Conservation (phyloP, 805 yeast genomes). For the Yueomyces sp. region DNA sequence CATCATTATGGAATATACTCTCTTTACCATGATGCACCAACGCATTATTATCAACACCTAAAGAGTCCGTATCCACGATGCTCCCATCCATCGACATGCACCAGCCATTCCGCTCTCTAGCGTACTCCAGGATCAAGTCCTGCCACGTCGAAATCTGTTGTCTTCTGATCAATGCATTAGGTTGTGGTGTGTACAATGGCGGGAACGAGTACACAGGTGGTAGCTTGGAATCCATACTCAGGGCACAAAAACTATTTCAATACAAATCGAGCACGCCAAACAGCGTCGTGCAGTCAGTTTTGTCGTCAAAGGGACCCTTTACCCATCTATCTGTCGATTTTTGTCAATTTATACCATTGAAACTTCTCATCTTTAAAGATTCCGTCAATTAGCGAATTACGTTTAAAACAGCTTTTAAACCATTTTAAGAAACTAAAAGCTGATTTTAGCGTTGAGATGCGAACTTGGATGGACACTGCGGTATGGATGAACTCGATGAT, state of each 20-base stretch:
- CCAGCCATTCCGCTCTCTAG: slow-evolving; percentile 45
- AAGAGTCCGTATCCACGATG: neutral
- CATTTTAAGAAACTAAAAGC: too few relatives aligned
- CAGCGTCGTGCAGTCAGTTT: too few relatives aligned
- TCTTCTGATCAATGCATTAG: slow-evolving; percentile 62
- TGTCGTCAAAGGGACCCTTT: too few relatives aligned
- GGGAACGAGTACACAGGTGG: slow-evolving; percentile 66
- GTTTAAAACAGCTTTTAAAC: too few relatives aligned
- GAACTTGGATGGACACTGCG: neutral
- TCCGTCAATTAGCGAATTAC: too few relatives aligned
- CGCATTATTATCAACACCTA: slow-evolving; percentile 15
- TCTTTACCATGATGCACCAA: slow-evolving; percentile 2
- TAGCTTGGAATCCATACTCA: slow-evolving; percentile 7
- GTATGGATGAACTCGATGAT: neutral
- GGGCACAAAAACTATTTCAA: neutral
- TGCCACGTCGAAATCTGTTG: slow-evolving; percentile 77
- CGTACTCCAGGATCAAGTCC: slow-evolving; percentile 45
- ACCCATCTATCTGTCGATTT: too few relatives aligned
- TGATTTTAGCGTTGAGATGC: neutral
- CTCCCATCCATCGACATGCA: slow-evolving; percentile 26
- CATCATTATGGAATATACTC: slow-evolving; percentile 36
- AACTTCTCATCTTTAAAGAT: too few relatives aligned
- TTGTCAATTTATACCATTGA: too few relatives aligned
- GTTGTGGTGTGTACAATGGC: slow-evolving; percentile 84
- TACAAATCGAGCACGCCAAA: too few relatives aligned